Percentiles rank a stretch among this genome's conserved stretches.
phyloP scores from a whole-genome alignment of 495 filamentous ascomycete genomes.

The Geoglossum glabrum region DNA sequence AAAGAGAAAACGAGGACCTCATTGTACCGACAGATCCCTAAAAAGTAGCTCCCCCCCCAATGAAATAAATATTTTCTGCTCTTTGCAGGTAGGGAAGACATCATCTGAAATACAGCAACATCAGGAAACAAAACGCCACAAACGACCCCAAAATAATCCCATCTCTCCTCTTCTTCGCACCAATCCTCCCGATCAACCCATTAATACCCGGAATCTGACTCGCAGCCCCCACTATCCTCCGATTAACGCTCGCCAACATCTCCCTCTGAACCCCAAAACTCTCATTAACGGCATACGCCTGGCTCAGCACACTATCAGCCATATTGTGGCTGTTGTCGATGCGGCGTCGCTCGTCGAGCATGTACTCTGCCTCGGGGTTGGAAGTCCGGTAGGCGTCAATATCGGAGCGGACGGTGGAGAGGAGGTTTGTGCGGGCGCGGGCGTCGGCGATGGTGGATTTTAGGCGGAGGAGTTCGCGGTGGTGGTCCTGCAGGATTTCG shows the following conservation, averaged over 20 bases:
- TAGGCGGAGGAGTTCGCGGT: conserved; percentile 59
- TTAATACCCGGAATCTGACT: conserved; percentile 87
- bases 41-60: neutral
- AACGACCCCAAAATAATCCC: conserved; percentile 81
- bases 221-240: conserved; percentile 71
- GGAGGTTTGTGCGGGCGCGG: conserved; percentile 76
- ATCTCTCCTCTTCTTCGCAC: conserved; percentile 85
- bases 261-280: conserved; percentile 74
- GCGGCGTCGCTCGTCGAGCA: conserved; percentile 71
- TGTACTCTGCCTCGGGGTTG: conserved; percentile 88
- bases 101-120: conserved; percentile 68
- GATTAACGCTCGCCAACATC: conserved; percentile 65
- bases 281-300: conserved; percentile 94
- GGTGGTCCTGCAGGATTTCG: conserved; percentile 73
- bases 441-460: conserved; percentile 44
- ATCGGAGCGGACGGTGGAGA: conserved; percentile 75
- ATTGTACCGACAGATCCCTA: neutral
- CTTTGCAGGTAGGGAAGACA: too few species aligned
- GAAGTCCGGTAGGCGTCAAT: conserved; percentile 70
- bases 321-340: conserved; percentile 76
- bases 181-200: conserved; percentile 79
- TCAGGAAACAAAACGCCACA: conserved; percentile 75
- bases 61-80: too few species aligned
- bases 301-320: conserved; percentile 78
- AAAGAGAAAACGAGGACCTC: neutral